These are phyloP conservation scores for Pyrenophora tritici-repentis DNA, from an alignment of 2,329 filamentous ascomycete species.

Conservation along the genomic window DNA sequence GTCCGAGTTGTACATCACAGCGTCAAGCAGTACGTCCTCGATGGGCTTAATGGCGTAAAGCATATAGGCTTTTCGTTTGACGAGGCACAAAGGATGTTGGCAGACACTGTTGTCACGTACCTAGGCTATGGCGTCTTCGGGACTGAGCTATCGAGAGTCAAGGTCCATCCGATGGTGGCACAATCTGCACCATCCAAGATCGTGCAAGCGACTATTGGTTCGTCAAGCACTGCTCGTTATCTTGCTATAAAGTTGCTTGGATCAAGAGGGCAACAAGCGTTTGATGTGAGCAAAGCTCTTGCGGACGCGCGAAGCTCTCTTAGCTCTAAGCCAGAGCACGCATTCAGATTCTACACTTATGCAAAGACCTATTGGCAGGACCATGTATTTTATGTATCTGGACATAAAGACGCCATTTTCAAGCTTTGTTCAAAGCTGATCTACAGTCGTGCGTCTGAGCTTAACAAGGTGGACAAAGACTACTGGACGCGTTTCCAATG, in stretches of 20 bases:
- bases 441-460: background rate
- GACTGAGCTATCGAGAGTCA: slow-evolving; percentile 17
- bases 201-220: too few relatives aligned
- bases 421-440: slow-evolving; percentile 7
- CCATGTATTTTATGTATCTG: slow-evolving; percentile 14
- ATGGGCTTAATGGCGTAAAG: background rate
- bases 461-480: background rate
- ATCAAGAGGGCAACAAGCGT: too few relatives aligned
- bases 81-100: slow-evolving; percentile 16
- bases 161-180: background rate
- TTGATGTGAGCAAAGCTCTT: slow-evolving; percentile 16
- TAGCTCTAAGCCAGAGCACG: background rate
- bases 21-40: slow-evolving; percentile 25
- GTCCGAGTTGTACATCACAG: slow-evolving; percentile 29
- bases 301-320: slow-evolving; percentile 4
- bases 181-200: slow-evolving; percentile 20
- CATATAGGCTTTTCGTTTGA: background rate
- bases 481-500: background rate
- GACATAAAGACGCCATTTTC: slow-evolving; percentile 6
- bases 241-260: too few relatives aligned
- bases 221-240: too few relatives aligned
- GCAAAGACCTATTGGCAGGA: slow-evolving; percentile 20
- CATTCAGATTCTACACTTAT: slow-evolving; percentile 19
- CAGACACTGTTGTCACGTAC: slow-evolving; percentile 29
- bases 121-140: slow-evolving; percentile 27